Conservation (phyloP, 345 rosid species). For the Noccaea bulbosa region DNA sequence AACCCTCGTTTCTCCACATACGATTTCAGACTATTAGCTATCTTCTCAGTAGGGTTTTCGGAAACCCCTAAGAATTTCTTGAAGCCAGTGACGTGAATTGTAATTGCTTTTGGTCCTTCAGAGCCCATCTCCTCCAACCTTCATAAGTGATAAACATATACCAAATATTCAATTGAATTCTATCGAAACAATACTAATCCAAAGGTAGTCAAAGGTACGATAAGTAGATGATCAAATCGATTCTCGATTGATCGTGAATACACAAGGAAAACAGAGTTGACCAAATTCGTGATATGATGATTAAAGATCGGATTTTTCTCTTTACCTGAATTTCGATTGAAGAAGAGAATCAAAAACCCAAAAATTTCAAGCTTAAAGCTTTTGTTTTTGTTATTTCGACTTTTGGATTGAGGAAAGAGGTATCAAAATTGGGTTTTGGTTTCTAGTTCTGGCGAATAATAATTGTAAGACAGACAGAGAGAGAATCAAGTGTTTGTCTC, state of each 20-base stretch:
- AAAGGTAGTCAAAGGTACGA: neutral
- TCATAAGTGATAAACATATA: neutral
- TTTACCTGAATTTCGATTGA: slow-evolving; percentile 19
- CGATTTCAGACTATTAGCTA: slow-evolving; percentile 60
- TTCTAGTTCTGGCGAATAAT: slow-evolving; percentile 22
- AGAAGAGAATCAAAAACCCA: neutral
- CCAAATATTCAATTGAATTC: neutral
- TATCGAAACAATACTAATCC: slow-evolving; percentile 4
- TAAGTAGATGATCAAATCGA: slow-evolving; percentile 16
- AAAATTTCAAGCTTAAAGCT: neutral
- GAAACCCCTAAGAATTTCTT: slow-evolving; percentile 78
- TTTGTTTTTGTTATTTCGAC: slow-evolving; percentile 1
- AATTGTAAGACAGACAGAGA: neutral
- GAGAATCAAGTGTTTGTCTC: neutral
- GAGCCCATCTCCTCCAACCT: slow-evolving; percentile 69
- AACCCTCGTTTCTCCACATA: slow-evolving; percentile 58
- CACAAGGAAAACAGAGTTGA: slow-evolving; percentile 28
- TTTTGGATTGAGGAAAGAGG: slow-evolving; percentile 29
- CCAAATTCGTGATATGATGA: neutral
- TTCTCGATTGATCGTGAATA: neutral
- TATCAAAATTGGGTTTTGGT: slow-evolving; percentile 43
- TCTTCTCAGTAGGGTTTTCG: slow-evolving; percentile 76
- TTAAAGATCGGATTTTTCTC: slow-evolving; percentile 24
- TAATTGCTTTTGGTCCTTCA: slow-evolving; percentile 67
- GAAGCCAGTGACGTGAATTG: slow-evolving; percentile 75